Evolutionary conservation across 108 stramenopile genomes (phyloP).

Genomic region (Skeletonema grethae): DNA sequence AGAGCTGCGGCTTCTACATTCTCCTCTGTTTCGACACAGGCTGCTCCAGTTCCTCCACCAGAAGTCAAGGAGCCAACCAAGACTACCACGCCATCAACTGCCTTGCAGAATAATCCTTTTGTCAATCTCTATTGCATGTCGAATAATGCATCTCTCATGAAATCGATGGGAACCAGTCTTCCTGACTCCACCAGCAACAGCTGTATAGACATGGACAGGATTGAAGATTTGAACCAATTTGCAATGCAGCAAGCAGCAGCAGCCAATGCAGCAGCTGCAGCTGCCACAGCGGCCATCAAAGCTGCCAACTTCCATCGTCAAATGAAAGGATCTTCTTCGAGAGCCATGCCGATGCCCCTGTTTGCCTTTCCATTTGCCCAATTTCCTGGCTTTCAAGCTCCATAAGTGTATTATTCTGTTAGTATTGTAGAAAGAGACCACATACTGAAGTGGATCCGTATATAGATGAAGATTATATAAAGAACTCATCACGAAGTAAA

Average conservation of each 20-base stretch:
- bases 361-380: background rate
- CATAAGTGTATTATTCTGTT: constrained; percentile 3
- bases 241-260: constrained; percentile 39
- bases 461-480: background rate
- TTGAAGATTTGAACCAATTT: constrained; percentile 35
- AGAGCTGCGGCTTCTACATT: constrained; percentile 33
- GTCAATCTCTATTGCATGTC: background rate
- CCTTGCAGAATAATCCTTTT: background rate
- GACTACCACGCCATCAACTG: background rate
- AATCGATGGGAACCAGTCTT: background rate
- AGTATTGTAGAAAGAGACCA: constrained; percentile 2
- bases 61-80: background rate
- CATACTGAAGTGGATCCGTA: background rate
- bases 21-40: background rate
- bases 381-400: constrained; percentile 2
- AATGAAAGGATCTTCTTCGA: constrained; percentile 9
- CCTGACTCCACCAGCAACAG: background rate
- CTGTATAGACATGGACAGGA: background rate
- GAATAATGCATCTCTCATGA: background rate
- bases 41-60: background rate
- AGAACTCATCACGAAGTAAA: too few relatives aligned
- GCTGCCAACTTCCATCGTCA: constrained; percentile 17
- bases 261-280: constrained; percentile 26
- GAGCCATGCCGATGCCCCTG: constrained; percentile 7
- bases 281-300: constrained; percentile 20